Evolutionary conservation across 441 rosid species (phyloP), one percentile per base, ranked within the genome.

Genomic region (Euphorbia celastroides): DNA sequence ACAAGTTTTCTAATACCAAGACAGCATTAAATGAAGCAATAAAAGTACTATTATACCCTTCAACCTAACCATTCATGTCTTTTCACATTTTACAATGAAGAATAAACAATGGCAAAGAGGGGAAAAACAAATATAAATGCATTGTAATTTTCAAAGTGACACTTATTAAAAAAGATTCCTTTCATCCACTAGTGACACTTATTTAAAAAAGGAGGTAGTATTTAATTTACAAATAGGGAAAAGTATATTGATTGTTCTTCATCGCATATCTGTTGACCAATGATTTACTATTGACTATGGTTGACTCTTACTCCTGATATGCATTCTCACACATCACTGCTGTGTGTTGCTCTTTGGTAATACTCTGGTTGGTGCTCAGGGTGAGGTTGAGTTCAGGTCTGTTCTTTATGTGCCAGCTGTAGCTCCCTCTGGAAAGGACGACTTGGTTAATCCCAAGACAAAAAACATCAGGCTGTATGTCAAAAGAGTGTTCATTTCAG

Each of bases 371-470:
- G 67, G 36, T 65, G 34, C 58, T 69, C 80, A 90, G 98, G 98
- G 98, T 69, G 98, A 90, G 79, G 98, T 90, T 42, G 98, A 93
- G 82, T 93, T 93, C 67, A 87, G 95, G 72, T 93, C 97, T 63
- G 79, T 93, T 72, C 91, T 93, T 3, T 93, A 85, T 66, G 95
- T 93, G 74, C 98, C 97, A 73, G 81, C 95, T 9, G 76, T 86
- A 63, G 57, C 93, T 66, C 80, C 95, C 14, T 75, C 72, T 78
- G 93, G 89, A 71, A 90, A 82, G 82, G 97, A 93, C 73, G 98
- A 93, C 74, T 12, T 93, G 17, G 59, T 80, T 72, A 93, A 89
- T 81, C 90, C 93, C 67, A 93, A 93, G 86, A 90, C 98, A 17
- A 93, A 89, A 81, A 93, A 90, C 73, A 90, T 90, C 71, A 89